phyloP scores from a whole-genome alignment of 2,329 filamentous ascomycete species.

The Paecilomyces sp. region DNA sequence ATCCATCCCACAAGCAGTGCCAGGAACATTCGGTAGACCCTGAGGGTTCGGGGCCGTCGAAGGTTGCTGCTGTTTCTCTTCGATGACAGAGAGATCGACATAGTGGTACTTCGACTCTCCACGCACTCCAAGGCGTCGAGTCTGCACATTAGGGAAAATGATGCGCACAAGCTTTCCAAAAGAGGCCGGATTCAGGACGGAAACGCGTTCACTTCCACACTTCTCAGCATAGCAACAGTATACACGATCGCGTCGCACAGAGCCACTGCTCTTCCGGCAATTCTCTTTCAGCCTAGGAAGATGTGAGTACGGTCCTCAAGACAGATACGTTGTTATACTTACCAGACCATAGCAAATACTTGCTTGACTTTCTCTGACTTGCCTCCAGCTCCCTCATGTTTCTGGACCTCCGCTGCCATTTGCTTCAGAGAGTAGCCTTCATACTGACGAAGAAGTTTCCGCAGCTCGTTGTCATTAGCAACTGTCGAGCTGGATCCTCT shows the following conservation, averaged over 20 bases:
- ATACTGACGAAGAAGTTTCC: slow-evolving; percentile 41
- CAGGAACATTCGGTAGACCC: slow-evolving; percentile 13
- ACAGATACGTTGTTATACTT: slow-evolving; percentile 11
- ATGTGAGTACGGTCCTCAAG: slow-evolving; percentile 5
- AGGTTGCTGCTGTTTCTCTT: slow-evolving; percentile 34
- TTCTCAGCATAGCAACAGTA: slow-evolving; percentile 93
- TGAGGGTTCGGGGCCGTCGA: slow-evolving; percentile 16
- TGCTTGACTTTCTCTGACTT: slow-evolving; percentile 47
- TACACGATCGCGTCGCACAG: slow-evolving; percentile 84
- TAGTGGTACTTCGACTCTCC: slow-evolving; percentile 99
- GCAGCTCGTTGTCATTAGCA: slow-evolving; percentile 43
- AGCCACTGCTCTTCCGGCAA: slow-evolving; percentile 45
- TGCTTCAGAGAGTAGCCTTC: slow-evolving; percentile 39
- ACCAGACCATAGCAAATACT: slow-evolving; percentile 48
- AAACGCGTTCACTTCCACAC: slow-evolving; percentile 88
- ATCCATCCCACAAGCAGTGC: slow-evolving; percentile 13
- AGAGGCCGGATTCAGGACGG: slow-evolving; percentile 90
- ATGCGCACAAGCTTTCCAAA: slow-evolving; percentile 97
- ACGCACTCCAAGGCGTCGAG: slow-evolving; percentile 80
- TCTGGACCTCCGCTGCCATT: slow-evolving; percentile 43
- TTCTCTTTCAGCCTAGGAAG: slow-evolving; percentile 39
- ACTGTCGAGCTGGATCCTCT: slow-evolving; percentile 41
- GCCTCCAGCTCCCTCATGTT: slow-evolving; percentile 42
- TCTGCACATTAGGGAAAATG: slow-evolving; percentile 91
- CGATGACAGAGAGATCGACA: slow-evolving; percentile 42